Evolutionary conservation across 1,284 basidiomycete species (phyloP), one percentile per base, ranked within the genome.

Genomic region (Pascua sp.): DNA sequence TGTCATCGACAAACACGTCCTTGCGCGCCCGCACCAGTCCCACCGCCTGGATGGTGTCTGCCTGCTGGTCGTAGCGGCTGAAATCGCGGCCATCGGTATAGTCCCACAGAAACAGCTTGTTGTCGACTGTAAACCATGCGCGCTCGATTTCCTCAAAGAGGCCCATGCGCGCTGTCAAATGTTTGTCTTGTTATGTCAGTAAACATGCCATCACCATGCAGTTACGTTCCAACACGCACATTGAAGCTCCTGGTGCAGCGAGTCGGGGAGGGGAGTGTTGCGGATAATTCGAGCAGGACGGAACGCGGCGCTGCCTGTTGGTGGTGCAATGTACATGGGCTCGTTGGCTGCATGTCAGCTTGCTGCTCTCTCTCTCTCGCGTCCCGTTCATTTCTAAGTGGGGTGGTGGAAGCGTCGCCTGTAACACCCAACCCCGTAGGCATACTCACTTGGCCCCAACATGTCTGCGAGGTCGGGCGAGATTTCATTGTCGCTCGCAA

Each of bases 81-180:
- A 68, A 70, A 39, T 74, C 71, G n/a, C 69, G 73, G 4, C 73
- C 90, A 69, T 96, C 90, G 50, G 86, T 80, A 76, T 98, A 99
- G 77, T 98, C 91, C 96, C 96, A 98, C 36, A 99, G 80, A 70
- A 96, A 92, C 43, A 99, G 81, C 68, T 91, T 90, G 75, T 95
- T 88, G 79, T 97, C 92, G 61, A 98, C 88, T 11, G 91, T 88
- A 66, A 98, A 90, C 91, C 94, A 99, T 0, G 91, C 94, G 50
- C 93, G 84, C 66, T 92, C 91, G 62, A 98, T 91, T 67, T 94
- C 90, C 38, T 93, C 87, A 70, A 98, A 86, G 55, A 99, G 78
- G 11, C 95, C 95, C 89, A 96, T 93, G 48, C 71, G 71, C 12
- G 72, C 73, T 2, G 64, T 67, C 43, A 64, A 60, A 47, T 72